These are phyloP conservation scores for Urtica urens DNA, from an alignment of 306 rosid genomes.

Conservation along the genomic window DNA sequence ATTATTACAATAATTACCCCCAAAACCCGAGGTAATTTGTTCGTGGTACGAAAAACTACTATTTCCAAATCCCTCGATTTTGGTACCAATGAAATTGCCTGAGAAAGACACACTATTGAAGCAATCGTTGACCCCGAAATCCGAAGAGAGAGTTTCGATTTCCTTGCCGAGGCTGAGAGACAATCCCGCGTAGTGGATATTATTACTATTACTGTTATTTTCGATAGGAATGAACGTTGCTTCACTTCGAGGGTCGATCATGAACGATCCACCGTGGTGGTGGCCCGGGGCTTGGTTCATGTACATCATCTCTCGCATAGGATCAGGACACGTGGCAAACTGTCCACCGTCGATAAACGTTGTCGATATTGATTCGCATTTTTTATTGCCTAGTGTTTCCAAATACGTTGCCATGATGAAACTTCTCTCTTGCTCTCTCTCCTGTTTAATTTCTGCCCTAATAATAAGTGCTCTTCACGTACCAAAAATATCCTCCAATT, in stretches of 20 bases:
- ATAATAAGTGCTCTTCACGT: conserved; percentile 13
- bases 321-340: conserved; percentile 25
- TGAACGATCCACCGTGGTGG: too few relatives aligned
- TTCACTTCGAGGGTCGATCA: conserved; percentile 50
- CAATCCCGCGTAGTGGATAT: conserved; percentile 55
- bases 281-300: conserved; percentile 46
- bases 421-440: not conserved
- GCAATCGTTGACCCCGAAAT: conserved; percentile 35
- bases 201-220: conserved; percentile 24
- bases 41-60: too few relatives aligned
- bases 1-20: conserved; percentile 7
- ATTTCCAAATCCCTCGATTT: conserved; percentile 42
- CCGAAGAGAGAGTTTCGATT: conserved; percentile 30
- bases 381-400: conserved; percentile 26
- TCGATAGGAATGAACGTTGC: conserved; percentile 49
- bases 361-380: too few relatives aligned
- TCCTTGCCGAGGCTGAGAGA: conserved; percentile 76
- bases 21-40: conserved; percentile 19
- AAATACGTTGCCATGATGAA: conserved; percentile 28
- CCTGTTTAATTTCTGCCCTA: conserved; percentile 1
- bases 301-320: conserved; percentile 36
- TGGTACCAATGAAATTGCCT: conserved; percentile 15
- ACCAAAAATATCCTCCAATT: conserved; percentile 6
- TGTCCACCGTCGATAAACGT: conserved; percentile 34
- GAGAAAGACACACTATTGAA: conserved; percentile 29